phyloP scores from a whole-genome alignment of 2,329 filamentous ascomycete species.

The Aspergillus brasiliensis region DNA sequence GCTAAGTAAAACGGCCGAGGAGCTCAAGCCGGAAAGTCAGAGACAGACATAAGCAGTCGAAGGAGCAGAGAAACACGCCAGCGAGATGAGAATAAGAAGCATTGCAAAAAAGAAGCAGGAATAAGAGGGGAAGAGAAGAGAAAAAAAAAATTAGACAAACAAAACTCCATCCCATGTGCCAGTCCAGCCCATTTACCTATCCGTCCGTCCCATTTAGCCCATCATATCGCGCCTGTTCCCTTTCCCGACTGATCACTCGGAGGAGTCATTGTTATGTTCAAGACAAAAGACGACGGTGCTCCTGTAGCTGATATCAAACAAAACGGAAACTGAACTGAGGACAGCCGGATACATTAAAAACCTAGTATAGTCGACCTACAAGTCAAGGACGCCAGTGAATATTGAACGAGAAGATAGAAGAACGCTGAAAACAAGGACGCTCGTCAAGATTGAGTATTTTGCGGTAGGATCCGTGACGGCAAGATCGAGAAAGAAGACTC shows the following conservation, averaged over 20 bases:
- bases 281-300: constrained; percentile 5
- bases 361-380: constrained; percentile 7
- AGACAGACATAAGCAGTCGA: neutral
- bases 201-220: constrained; percentile 14
- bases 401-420: constrained; percentile 12
- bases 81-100: neutral
- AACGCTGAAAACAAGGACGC: constrained; percentile 6
- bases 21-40: neutral
- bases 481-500: constrained; percentile 9
- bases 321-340: constrained; percentile 10
- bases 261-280: constrained; percentile 1
- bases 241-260: constrained; percentile 6
- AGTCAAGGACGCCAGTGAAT: constrained; percentile 2
- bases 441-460: constrained; percentile 4
- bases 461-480: constrained; percentile 10
- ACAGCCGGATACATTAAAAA: constrained; percentile 16
- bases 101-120: neutral
- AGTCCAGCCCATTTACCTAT: constrained; percentile 6
- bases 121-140: neutral
- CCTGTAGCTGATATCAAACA: constrained; percentile 10
- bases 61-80: neutral
- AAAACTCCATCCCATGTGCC: constrained; percentile 19
- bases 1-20: neutral
- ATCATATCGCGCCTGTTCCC: constrained; percentile 1
- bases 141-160: constrained; percentile 2